Percentiles rank a stretch among this genome's conserved stretches.
Evolutionary conservation across 768 basidiomycete genomes (phyloP).

Genomic region (Trametes cubensis): DNA sequence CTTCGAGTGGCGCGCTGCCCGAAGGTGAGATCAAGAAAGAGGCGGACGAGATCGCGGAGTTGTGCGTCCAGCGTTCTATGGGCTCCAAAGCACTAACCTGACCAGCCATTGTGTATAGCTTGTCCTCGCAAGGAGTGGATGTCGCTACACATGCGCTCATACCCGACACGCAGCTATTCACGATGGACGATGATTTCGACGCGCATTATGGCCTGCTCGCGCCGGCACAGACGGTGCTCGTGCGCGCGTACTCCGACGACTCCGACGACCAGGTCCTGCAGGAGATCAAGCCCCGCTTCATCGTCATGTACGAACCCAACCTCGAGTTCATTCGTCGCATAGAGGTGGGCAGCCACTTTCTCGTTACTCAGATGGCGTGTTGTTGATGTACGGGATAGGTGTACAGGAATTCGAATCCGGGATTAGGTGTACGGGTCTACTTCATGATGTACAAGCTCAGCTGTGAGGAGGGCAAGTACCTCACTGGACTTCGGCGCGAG

Average conservation of each 20-base stretch:
- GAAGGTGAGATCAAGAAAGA: conserved; percentile 39
- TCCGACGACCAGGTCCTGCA: conserved; percentile 86
- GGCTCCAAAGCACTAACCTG: background rate
- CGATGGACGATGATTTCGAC: conserved; percentile 64
- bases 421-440: conserved; percentile 84
- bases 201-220: conserved; percentile 76
- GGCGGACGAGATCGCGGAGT: conserved; percentile 55
- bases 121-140: conserved; percentile 29
- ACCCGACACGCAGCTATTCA: conserved; percentile 25
- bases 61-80: conserved; percentile 46
- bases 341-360: conserved; percentile 57
- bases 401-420: conserved; percentile 83
- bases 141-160: conserved; percentile 7
- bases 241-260: conserved; percentile 90
- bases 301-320: conserved; percentile 95
- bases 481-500: conserved; percentile 85
- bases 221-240: conserved; percentile 79
- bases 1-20: conserved; percentile 19
- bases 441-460: conserved; percentile 95
- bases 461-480: conserved; percentile 94
- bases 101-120: conserved; percentile 24
- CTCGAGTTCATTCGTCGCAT: conserved; percentile 91
- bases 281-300: conserved; percentile 88
- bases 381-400: conserved; percentile 51
- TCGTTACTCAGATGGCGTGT: background rate